phyloP scores from a whole-genome alignment of 1,139 yeast species.

The Geotrichum aggregatum region DNA sequence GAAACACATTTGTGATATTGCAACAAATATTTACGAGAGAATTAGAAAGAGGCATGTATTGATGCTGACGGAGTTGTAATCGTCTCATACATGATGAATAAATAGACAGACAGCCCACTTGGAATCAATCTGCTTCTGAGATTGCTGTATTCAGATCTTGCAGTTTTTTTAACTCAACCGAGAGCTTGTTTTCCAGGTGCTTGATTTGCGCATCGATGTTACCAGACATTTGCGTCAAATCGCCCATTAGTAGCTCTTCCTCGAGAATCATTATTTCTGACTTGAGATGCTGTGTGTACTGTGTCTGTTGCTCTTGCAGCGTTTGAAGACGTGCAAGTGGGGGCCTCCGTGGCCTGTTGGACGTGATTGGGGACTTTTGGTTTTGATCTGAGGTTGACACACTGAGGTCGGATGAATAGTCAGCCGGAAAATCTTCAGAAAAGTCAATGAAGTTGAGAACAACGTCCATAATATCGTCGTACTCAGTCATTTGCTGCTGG shows the following conservation, averaged over 20 bases:
- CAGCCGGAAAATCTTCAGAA: background rate
- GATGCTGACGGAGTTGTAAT: no score
- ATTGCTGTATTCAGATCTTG: background rate
- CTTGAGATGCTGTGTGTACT: slow-evolving; percentile 12
- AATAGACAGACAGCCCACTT: no score
- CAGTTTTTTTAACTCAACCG: slow-evolving; percentile 3
- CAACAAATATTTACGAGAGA: no score
- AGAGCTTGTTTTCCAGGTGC: slow-evolving; percentile 9
- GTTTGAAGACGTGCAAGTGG: background rate
- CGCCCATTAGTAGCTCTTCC: slow-evolving; percentile 8
- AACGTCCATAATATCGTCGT: slow-evolving; percentile 17
- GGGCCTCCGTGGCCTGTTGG: background rate
- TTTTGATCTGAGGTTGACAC: no score
- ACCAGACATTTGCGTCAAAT: background rate
- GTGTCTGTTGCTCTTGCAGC: slow-evolving; percentile 11
- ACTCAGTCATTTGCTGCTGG: slow-evolving; percentile 11
- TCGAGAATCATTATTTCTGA: slow-evolving; percentile 17
- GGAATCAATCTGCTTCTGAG: background rate
- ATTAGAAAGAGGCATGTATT: no score
- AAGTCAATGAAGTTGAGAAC: slow-evolving; percentile 16
- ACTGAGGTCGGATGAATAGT: background rate
- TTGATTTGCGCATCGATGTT: slow-evolving; percentile 4
- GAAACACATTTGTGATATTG: no score
- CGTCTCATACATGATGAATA: no score
- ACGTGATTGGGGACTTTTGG: background rate